Evolutionary conservation across 306 rosid species (phyloP).

Genomic region (Quercus variabilis): DNA sequence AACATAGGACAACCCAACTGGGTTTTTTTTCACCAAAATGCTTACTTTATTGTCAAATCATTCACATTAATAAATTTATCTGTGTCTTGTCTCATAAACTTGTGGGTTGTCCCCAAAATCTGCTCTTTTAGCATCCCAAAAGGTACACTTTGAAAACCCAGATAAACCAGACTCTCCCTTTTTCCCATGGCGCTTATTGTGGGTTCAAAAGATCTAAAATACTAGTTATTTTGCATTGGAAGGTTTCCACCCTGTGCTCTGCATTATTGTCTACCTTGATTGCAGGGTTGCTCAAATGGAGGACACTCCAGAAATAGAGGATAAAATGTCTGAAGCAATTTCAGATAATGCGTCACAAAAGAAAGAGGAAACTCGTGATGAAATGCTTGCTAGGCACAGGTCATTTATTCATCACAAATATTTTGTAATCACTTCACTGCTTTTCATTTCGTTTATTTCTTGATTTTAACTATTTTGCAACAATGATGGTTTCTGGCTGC

Average conservation of each 20-base stretch:
- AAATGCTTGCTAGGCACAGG: constrained; percentile 69
- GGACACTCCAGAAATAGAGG: constrained; percentile 48
- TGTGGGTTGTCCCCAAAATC: too few relatives aligned
- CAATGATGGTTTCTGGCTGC: not conserved
- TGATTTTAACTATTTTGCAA: not conserved
- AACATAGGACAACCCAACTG: too few relatives aligned
- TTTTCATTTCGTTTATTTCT: not conserved
- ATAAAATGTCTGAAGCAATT: constrained; percentile 34
- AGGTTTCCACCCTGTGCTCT: not conserved
- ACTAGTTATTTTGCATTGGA: not conserved
- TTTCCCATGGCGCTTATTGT: not conserved
- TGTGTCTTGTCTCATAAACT: too few relatives aligned
- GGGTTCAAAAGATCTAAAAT: not conserved
- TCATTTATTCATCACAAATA: constrained; percentile 3
- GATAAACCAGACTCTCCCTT: not conserved
- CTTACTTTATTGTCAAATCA: too few relatives aligned
- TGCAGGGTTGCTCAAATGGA: constrained; percentile 61
- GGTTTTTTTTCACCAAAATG: too few relatives aligned
- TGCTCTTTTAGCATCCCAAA: too few relatives aligned
- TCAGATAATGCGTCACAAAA: constrained; percentile 39
- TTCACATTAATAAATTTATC: too few relatives aligned
- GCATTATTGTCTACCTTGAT: not conserved
- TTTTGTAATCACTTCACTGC: not conserved
- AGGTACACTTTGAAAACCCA: too few relatives aligned
- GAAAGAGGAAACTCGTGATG: constrained; percentile 68